Evolutionary conservation across 2,329 filamentous ascomycete genomes (phyloP).

Genomic region (Juglanconis juglandina): DNA sequence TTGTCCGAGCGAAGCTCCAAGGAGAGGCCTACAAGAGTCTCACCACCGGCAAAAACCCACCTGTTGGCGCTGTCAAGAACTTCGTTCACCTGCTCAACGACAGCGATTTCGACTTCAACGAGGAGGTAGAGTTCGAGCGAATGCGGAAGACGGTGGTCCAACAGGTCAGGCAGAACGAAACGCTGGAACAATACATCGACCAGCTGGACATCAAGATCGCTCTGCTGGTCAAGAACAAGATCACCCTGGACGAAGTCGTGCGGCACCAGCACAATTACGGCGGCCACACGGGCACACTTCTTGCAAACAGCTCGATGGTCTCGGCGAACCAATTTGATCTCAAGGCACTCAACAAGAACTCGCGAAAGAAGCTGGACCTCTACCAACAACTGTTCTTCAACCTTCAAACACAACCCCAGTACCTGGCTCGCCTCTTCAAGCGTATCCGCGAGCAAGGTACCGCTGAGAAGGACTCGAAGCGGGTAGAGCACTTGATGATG

Average conservation of each 20-base stretch:
- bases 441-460: conserved; percentile 78
- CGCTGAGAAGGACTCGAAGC: conserved; percentile 86
- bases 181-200: conserved; percentile 96
- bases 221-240: conserved; percentile 97
- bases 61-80: conserved; percentile 93
- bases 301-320: conserved; percentile 83
- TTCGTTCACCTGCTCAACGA: conserved; percentile 98
- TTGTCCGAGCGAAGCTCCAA: conserved; percentile 89
- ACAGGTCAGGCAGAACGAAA: conserved; percentile 94
- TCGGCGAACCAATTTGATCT: conserved; percentile 93
- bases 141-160: conserved; percentile 94
- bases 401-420: conserved; percentile 93
- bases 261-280: conserved; percentile 96
- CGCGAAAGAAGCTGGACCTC: conserved; percentile 87
- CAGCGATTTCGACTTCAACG: conserved; percentile 98
- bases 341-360: conserved; percentile 96
- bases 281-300: conserved; percentile 76
- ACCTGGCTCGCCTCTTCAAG: conserved; percentile 84
- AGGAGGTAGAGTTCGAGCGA: conserved; percentile 94
- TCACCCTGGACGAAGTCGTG: conserved; percentile 95
- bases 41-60: conserved; percentile 93
- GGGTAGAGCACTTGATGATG: conserved; percentile 92
- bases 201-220: conserved; percentile 99
- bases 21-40: conserved; percentile 97
- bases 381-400: conserved; percentile 98